These are phyloP conservation scores for Helichrysum umbraculigerum DNA, from an alignment of 129 eudicot species.

Conservation along the genomic window DNA sequence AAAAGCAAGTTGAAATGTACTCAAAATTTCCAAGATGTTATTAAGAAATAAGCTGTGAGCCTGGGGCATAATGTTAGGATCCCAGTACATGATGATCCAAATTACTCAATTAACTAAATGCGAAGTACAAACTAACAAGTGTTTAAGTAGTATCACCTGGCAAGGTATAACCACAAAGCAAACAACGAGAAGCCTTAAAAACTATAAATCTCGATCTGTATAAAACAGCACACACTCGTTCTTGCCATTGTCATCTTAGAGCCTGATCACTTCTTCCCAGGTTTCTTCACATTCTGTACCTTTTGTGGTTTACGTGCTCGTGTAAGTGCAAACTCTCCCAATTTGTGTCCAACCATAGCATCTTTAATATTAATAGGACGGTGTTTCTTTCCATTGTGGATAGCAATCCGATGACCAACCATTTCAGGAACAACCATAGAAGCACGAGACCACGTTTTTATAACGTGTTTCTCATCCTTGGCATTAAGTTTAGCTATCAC, in stretches of 20 bases:
- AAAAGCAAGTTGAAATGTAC: slow-evolving; percentile 9
- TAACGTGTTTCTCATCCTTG: slow-evolving; percentile 33
- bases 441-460: slow-evolving; percentile 54
- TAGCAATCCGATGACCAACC: slow-evolving; percentile 54
- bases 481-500: slow-evolving; percentile 36
- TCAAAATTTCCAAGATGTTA: neutral
- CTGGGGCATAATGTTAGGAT: neutral
- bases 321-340: slow-evolving; percentile 50
- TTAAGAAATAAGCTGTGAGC: slow-evolving; percentile 12
- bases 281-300: slow-evolving; percentile 32
- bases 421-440: slow-evolving; percentile 51
- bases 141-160: slow-evolving; percentile 26
- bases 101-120: slow-evolving; percentile 6
- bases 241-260: neutral
- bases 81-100: slow-evolving; percentile 20
- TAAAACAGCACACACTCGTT: neutral
- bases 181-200: neutral
- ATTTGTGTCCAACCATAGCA: slow-evolving; percentile 58
- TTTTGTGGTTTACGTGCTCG: slow-evolving; percentile 43
- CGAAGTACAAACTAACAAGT: slow-evolving; percentile 21
- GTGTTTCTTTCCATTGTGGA: slow-evolving; percentile 41
- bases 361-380: slow-evolving; percentile 37
- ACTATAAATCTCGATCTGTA: slow-evolving; percentile 13
- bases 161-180: slow-evolving; percentile 12
- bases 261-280: slow-evolving; percentile 26